Conservation (phyloP, 768 basidiomycete genomes). For the Lentinula lateritia region DNA sequence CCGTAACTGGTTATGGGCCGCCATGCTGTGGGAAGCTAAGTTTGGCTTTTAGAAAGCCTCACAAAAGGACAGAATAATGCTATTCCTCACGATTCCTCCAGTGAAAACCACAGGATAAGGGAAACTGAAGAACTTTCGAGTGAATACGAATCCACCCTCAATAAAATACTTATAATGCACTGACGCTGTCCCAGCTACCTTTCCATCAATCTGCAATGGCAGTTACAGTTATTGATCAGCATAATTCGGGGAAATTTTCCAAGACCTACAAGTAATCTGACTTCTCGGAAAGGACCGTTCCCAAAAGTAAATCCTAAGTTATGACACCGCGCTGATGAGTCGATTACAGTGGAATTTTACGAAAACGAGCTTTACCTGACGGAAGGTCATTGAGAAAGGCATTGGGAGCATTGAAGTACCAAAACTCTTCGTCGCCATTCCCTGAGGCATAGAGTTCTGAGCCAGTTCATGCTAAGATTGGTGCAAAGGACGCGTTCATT, state of each 20-base stretch:
- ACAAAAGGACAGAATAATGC: neutral
- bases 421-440: slow-evolving; percentile 63
- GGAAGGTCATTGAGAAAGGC: slow-evolving; percentile 38
- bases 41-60: neutral
- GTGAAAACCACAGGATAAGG: slow-evolving; percentile 66
- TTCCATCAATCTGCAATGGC: slow-evolving; percentile 36
- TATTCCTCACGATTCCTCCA: slow-evolving; percentile 51
- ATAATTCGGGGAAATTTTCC: slow-evolving; percentile 15
- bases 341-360: neutral
- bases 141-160: neutral
- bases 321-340: neutral
- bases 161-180: slow-evolving; percentile 15
- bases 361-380: neutral
- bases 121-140: slow-evolving; percentile 16
- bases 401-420: slow-evolving; percentile 27
- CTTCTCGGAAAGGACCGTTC: slow-evolving; percentile 46
- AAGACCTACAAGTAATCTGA: neutral
- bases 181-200: slow-evolving; percentile 39
- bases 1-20: slow-evolving; percentile 5
- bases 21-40: slow-evolving; percentile 4
- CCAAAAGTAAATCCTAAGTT: slow-evolving; percentile 26
- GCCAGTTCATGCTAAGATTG: neutral
- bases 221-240: slow-evolving; percentile 45
- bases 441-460: slow-evolving; percentile 70
- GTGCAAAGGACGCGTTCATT: slow-evolving; percentile 22